A percentile compares a stretch with the other conserved stretches of the same genome.
Conservation (phyloP, 75 land plant genomes). For the Cunninghamia lanceolata region DNA sequence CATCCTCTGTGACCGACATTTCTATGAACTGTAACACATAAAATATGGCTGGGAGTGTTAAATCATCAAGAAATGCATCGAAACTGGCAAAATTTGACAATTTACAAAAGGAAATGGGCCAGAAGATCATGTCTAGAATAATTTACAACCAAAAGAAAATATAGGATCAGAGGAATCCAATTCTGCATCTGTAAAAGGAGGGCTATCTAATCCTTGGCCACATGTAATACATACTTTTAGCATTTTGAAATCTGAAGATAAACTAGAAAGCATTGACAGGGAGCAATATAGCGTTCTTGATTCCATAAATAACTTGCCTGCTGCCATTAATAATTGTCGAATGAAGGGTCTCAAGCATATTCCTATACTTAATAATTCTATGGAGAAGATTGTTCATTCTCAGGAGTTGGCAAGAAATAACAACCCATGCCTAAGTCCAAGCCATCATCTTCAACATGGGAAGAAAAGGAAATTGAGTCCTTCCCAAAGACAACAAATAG, state of each 20-base stretch:
- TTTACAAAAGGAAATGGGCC: neutral
- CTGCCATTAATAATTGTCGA: slow-evolving; percentile 2
- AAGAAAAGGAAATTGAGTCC: slow-evolving; percentile 1
- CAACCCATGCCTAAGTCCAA: neutral
- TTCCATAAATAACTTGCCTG: neutral
- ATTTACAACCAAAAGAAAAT: neutral
- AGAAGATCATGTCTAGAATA: neutral
- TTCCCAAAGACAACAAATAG: neutral
- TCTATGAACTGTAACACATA: neutral
- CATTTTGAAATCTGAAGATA: slow-evolving; percentile 2
- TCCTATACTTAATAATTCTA: neutral
- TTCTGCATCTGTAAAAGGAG: neutral
- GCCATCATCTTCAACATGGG: neutral
- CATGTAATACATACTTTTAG: neutral
- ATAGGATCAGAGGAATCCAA: neutral
- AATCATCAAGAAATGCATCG: neutral
- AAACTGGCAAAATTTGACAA: neutral
- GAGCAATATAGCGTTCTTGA: neutral
- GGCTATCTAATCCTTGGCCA: neutral
- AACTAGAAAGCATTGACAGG: neutral
- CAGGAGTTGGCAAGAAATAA: neutral
- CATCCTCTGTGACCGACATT: neutral
- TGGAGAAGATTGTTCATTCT: neutral
- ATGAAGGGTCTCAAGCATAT: slow-evolving; percentile 12
- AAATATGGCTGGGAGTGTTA: neutral